Evolutionary conservation across 345 rosid genomes (phyloP), one percentile per base, ranked within the genome.

Genomic region (Hibiscus trionum): DNA sequence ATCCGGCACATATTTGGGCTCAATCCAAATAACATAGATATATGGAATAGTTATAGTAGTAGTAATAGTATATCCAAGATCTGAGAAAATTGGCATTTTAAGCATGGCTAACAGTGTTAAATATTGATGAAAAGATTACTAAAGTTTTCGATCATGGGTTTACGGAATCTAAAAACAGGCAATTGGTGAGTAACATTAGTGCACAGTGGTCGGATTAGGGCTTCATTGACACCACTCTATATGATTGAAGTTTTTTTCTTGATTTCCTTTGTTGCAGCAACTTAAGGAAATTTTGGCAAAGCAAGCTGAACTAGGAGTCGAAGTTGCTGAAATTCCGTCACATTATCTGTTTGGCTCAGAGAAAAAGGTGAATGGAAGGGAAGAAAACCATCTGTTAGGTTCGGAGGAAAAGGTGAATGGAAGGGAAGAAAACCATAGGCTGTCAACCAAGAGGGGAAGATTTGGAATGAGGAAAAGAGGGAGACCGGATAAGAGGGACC

Each of bases 241-340:
- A 11, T 19, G 46, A n/a, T 3, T 55, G 59, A 55, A 39, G 7
- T 39, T 39, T 39, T 39, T 42, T 37, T n/a, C 46, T 44, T 44
- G 35, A 24, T 2, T 21, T 8, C 14, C 17, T 47, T 26, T 6
- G 8, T 44, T 80, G 80, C 86, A 95, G 99, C 93, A 87, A 90
- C 91, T 95, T 71, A 89, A 73, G 83, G 90, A 93, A 71, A 81
- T 95, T n/a, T 81, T 95, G 80, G 88, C 88, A 50, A 89, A 87
- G 93, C 99, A 95, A 77, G 96, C 90, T 21, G 94, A 90, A 81
- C 79, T 95, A 75, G 97, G 97, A 61, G 84, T 87, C 76, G 97
- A 90, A 83, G 94, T 92, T 72, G 98, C 98, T 60, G 99, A 95
- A 83, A 77, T 95, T 76, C 97, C 97, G 10, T 79, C 90, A 11